Conservation (phyloP, 2,329 filamentous ascomycete species). For the Lachnellula occidentalis region DNA sequence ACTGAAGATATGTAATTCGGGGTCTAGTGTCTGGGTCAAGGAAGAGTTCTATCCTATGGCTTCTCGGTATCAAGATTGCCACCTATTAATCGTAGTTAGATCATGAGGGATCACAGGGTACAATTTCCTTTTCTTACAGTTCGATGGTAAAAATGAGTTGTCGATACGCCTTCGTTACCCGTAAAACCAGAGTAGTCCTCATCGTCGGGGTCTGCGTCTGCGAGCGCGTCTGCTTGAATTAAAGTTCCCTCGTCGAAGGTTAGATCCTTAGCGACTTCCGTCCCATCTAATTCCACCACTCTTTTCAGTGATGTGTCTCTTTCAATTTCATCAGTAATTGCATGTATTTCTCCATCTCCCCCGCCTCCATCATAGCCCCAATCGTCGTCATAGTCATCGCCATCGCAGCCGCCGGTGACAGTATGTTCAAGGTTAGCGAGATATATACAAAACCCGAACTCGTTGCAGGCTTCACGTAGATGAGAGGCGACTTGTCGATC, state of each 20-base stretch:
- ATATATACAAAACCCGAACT: constrained; percentile 11
- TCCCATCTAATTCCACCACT: constrained; percentile 14
- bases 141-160: constrained; percentile 15
- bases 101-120: not conserved
- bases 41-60: constrained; percentile 6
- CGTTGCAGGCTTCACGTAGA: constrained; percentile 9
- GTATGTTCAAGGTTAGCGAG: constrained; percentile 14
- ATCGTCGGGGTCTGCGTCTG: constrained; percentile 11
- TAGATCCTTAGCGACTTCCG: constrained; percentile 9
- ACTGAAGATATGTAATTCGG: not conserved
- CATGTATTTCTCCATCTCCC: not conserved
- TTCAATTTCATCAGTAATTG: constrained; percentile 6
- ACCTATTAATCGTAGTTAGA: constrained; percentile 7
- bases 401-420: constrained; percentile 10
- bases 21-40: not conserved
- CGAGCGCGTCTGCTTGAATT: constrained; percentile 9
- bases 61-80: constrained; percentile 11
- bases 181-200: constrained; percentile 15
- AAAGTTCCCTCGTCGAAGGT: constrained; percentile 7
- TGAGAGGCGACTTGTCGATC: constrained; percentile 5
- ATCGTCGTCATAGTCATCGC: constrained; percentile 3
- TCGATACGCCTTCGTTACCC: constrained; percentile 14
- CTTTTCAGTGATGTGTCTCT: not conserved
- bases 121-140: constrained; percentile 5
- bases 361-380: not conserved